Percentiles rank a stretch among this genome's conserved stretches.
Conservation (phyloP, 805 yeast species). For the Nakazawaea anatomiae region DNA sequence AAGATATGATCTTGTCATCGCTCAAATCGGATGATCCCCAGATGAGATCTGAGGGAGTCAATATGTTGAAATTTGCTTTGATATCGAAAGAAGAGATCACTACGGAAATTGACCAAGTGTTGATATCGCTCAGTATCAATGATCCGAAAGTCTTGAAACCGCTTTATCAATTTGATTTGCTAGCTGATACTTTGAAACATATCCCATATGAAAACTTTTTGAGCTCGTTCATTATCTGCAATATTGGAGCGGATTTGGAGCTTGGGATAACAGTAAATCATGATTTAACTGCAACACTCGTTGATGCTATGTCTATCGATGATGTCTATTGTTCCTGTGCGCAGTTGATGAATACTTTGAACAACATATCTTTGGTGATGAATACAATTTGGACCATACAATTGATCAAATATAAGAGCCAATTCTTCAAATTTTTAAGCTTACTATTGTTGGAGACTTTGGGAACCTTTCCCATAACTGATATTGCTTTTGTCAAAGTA, state of each 20-base stretch:
- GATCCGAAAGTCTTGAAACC: conserved; percentile 28
- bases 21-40: conserved; percentile 27
- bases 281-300: conserved; percentile 18
- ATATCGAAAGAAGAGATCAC: conserved; percentile 30
- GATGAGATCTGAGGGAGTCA: conserved; percentile 29
- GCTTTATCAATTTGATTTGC: conserved; percentile 19
- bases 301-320: conserved; percentile 20
- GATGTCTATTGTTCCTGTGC: conserved; percentile 25
- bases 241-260: not conserved
- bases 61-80: conserved; percentile 31
- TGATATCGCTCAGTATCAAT: conserved; percentile 24
- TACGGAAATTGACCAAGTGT: conserved; percentile 16
- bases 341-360: conserved; percentile 24
- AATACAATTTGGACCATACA: conserved; percentile 30
- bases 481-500: conserved; percentile 23
- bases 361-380: conserved; percentile 27
- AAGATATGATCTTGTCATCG: conserved; percentile 31
- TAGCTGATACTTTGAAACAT: conserved; percentile 21
- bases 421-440: conserved; percentile 23
- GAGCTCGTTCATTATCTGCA: conserved; percentile 17
- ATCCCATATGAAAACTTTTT: conserved; percentile 30
- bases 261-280: not conserved
- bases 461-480: conserved; percentile 28
- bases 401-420: conserved; percentile 27
- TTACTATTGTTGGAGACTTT: conserved; percentile 22